phyloP scores from a whole-genome alignment of 768 basidiomycete species.

The Boletellus ananas region DNA sequence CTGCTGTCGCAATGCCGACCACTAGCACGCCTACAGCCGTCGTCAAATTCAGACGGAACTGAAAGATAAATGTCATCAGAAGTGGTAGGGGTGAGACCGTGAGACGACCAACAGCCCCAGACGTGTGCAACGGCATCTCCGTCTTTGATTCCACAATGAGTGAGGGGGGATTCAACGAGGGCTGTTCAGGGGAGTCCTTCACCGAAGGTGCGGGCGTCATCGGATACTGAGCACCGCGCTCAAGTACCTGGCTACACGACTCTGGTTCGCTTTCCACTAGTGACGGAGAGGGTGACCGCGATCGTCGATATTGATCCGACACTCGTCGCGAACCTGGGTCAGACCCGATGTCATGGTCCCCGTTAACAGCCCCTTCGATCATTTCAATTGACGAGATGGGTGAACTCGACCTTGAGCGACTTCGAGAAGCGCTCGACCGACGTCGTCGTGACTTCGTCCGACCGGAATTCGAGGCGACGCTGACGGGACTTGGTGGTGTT shows the following conservation, averaged over 20 bases:
- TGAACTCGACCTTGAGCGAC: constrained; percentile 35
- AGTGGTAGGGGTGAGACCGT: constrained; percentile 4
- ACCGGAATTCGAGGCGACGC: constrained; percentile 59
- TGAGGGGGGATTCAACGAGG: constrained; percentile 4
- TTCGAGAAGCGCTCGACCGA: constrained; percentile 40
- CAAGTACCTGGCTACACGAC: constrained; percentile 15
- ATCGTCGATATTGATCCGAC: constrained; percentile 23
- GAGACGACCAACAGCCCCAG: constrained; percentile 30
- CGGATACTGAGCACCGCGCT: constrained; percentile 23
- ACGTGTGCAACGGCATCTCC: constrained; percentile 16
- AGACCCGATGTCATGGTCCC: constrained; percentile 14
- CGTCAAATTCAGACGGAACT: constrained; percentile 33
- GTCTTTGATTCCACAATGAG: constrained; percentile 14
- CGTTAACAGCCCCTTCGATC: constrained; percentile 28
- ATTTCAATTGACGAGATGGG: constrained; percentile 33
- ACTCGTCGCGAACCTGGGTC: constrained; percentile 21
- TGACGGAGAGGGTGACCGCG: constrained; percentile 30
- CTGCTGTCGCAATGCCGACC: constrained; percentile 63
- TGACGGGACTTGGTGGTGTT: constrained; percentile 74
- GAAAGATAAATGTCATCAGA: constrained; percentile 24
- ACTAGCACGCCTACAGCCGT: constrained; percentile 64
- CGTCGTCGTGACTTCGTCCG: constrained; percentile 40
- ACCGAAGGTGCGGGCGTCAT: constrained; percentile 30
- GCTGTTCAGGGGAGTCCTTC: constrained; percentile 28
- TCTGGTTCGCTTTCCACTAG: constrained; percentile 53